Percentiles rank a stretch among this genome's conserved stretches.
Conservation (phyloP, 441 rosid species). For the Daphne laureola region DNA sequence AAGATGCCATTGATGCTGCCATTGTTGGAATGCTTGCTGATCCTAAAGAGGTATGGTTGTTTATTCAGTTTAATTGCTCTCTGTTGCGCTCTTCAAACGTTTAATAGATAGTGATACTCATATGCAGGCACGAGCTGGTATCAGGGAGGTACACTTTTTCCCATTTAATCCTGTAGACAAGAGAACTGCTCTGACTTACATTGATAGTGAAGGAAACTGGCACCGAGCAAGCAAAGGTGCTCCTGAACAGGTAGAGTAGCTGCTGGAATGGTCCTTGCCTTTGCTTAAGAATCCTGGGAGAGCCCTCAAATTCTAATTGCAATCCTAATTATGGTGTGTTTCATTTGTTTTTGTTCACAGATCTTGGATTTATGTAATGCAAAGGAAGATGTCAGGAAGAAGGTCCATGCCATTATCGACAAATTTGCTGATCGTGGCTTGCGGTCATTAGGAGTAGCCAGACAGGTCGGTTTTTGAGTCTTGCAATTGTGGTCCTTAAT, state of each 20-base stretch:
- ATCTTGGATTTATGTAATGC: constrained; percentile 64
- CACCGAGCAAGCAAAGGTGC: constrained; percentile 91
- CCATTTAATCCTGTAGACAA: constrained; percentile 86
- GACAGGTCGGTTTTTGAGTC: constrained; percentile 3
- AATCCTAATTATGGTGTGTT: constrained; percentile 1
- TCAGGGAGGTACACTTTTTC: constrained; percentile 77
- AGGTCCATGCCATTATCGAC: constrained; percentile 6
- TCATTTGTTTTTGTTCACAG: constrained; percentile 24
- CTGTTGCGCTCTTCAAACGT: neutral
- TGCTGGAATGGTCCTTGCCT: neutral
- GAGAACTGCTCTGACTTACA: constrained; percentile 81
- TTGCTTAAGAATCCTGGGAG: too few relatives aligned
- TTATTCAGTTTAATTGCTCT: too few relatives aligned
- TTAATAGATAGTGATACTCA: neutral
- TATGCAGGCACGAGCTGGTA: constrained; percentile 66
- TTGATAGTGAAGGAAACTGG: constrained; percentile 62
- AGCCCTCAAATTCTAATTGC: too few relatives aligned
- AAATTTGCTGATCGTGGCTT: constrained; percentile 6
- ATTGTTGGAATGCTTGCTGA: constrained; percentile 40
- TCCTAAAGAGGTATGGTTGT: constrained; percentile 29
- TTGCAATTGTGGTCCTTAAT: neutral
- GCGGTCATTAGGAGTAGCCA: neutral
- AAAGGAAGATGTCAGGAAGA: constrained; percentile 19
- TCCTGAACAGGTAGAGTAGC: constrained; percentile 60
- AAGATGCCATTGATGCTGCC: constrained; percentile 42